Evolutionary conservation across 1,284 basidiomycete genomes (phyloP).

Genomic region (Mycena citricolor): DNA sequence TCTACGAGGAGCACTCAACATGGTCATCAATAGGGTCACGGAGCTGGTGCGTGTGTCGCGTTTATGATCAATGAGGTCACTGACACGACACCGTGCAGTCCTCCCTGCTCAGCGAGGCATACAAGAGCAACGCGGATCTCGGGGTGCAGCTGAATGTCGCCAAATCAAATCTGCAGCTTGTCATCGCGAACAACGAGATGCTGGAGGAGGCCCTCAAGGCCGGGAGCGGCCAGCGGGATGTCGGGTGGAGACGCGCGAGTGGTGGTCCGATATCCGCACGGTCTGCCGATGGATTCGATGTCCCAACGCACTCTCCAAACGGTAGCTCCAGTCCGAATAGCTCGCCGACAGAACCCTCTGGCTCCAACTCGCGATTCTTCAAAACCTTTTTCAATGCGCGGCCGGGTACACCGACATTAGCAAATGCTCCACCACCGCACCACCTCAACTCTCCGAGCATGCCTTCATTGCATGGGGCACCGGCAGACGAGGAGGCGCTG

Average conservation of each 20-base stretch:
- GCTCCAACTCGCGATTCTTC: constrained; percentile 53
- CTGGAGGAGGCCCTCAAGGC: constrained; percentile 82
- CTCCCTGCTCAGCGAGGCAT: constrained; percentile 46
- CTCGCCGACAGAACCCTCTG: constrained; percentile 27
- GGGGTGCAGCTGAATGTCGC: constrained; percentile 82
- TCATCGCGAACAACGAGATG: constrained; percentile 90
- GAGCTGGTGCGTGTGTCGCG: constrained; percentile 59
- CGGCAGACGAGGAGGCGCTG: constrained; percentile 12
- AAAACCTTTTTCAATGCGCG: constrained; percentile 41
- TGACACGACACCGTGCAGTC: constrained; percentile 34
- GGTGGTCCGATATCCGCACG: constrained; percentile 38
- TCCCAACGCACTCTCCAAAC: neutral
- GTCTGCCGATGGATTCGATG: constrained; percentile 8
- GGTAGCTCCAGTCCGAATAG: constrained; percentile 6
- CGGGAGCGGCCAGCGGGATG: constrained; percentile 52
- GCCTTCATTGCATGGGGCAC: constrained; percentile 39
- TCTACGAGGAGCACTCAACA: constrained; percentile 63
- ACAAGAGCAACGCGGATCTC: constrained; percentile 50
- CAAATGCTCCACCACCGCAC: too few relatives aligned
- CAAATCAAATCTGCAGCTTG: constrained; percentile 83
- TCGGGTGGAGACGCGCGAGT: constrained; percentile 72
- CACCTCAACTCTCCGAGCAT: constrained; percentile 68
- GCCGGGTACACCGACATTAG: constrained; percentile 21
- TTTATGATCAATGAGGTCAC: neutral
- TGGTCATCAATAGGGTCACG: constrained; percentile 69